phyloP scores from a whole-genome alignment of 176 grass and related monocot species.

The Avena insularis region DNA sequence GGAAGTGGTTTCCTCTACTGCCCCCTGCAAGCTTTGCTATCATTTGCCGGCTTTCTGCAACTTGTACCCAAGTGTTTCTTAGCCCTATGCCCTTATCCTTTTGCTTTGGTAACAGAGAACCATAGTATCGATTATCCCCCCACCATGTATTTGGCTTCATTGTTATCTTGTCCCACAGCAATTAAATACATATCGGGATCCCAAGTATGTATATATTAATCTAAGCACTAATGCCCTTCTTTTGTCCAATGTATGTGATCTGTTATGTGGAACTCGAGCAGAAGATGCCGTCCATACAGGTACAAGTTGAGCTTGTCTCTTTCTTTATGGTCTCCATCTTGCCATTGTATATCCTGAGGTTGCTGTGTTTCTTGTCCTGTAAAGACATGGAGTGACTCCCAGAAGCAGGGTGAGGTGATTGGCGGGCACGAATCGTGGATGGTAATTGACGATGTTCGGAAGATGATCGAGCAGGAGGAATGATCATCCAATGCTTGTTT shows the following conservation, averaged over 20 bases:
- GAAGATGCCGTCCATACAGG: conserved; percentile 99
- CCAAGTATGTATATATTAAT: conserved; percentile 37
- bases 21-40: conserved; percentile 38
- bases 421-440: conserved; percentile 83
- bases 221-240: conserved; percentile 45
- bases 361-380: conserved; percentile 35
- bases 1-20: conserved; percentile 27
- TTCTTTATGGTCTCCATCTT: conserved; percentile 34
- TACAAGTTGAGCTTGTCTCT: conserved; percentile 52
- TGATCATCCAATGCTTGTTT: conserved; percentile 38
- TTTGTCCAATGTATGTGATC: conserved; percentile 47
- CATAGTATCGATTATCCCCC: conserved; percentile 36
- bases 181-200: conserved; percentile 40
- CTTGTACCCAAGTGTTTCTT: conserved; percentile 34
- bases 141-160: conserved; percentile 43
- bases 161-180: conserved; percentile 42
- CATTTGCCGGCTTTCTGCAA: conserved; percentile 45
- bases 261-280: conserved; percentile 49
- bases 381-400: conserved; percentile 74
- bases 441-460: conserved; percentile 74
- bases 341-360: conserved; percentile 46
- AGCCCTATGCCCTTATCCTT: conserved; percentile 51
- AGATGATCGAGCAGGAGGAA: conserved; percentile 88
- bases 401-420: conserved; percentile 70
- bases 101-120: conserved; percentile 47